Evolutionary conservation across 2,329 filamentous ascomycete species (phyloP), one percentile per base, ranked within the genome.

Genomic region (Plectosphaerella plurivora): DNA sequence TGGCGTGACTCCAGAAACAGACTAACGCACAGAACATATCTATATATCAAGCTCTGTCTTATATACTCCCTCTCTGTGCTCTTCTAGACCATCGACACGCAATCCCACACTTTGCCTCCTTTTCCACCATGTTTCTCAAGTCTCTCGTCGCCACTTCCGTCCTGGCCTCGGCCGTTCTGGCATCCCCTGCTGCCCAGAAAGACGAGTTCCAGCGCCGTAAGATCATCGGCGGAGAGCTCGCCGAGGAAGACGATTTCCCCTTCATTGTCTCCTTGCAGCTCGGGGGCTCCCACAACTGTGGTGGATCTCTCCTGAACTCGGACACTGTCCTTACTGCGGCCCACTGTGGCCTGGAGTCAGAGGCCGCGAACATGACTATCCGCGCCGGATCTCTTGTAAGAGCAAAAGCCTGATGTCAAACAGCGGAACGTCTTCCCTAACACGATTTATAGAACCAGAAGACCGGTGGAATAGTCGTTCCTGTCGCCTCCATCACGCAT

Each of bases 291-390:
- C 58, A 63, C 44, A 63, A 61, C 57, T 67, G 65, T 36, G 65
- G 65, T 16, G 65, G 65, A 18, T 50, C 58, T 14, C 55, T 67
- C 56, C 22, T 67, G 44, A 64, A 66, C 54, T 59, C 63, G 55
- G 59, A 61, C 54, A 67, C 64, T 16, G 65, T 67, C 51, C 4
- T 67, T 49, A 67, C 65, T 6, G 65, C 65, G 11, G 64, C 58
- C n/a, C 65, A 67, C 55, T 67, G 63, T 57, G 58, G 61, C n/a
- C 47, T 35, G 3, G 60, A 53, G 28, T 39, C 53, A 42, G 44
- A 45, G 20, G 50, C 59, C 16, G 53, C 56, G 9, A 11, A 18
- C 24, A 57, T 65, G 50, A 48, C 39, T 8, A 55, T 67, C 55
- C 65, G 65, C 45, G 65, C 63, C 22, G 65, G 65, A 16, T 58